A percentile compares a stretch with the other conserved stretches of the same genome.
Evolutionary conservation across 176 grass and related monocot species (phyloP).

Genomic region (Poa pratensis): DNA sequence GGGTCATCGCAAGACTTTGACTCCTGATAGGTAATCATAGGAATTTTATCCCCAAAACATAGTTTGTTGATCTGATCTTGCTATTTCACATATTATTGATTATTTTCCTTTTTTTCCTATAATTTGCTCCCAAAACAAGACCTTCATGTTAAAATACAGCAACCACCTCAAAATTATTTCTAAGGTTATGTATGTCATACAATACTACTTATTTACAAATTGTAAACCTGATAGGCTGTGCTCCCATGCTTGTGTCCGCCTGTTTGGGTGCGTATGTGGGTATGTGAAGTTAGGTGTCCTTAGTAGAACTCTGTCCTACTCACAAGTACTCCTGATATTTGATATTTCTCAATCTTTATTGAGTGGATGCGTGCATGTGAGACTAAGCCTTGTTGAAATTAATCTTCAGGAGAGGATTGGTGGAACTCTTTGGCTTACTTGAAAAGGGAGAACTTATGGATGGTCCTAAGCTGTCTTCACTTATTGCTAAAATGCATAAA

Average conservation of each 20-base stretch:
- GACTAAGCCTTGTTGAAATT: slow-evolving; percentile 21
- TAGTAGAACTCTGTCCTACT: slow-evolving; percentile 4
- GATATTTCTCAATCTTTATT: slow-evolving; percentile 4
- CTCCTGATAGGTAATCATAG: slow-evolving; percentile 74
- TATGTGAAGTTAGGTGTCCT: slow-evolving; percentile 33
- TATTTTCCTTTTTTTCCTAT: neutral
- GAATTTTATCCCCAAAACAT: neutral
- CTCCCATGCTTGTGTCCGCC: neutral
- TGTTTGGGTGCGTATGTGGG: neutral
- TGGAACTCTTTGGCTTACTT: slow-evolving; percentile 89
- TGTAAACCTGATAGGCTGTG: neutral
- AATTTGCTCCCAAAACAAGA: slow-evolving; percentile 12
- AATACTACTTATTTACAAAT: neutral
- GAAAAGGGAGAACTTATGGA: slow-evolving; percentile 75
- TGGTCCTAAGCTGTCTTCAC: slow-evolving; percentile 65
- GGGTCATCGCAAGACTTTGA: slow-evolving; percentile 81
- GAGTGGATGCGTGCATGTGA: slow-evolving; percentile 6
- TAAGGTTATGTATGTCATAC: slow-evolving; percentile 4
- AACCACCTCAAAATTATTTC: slow-evolving; percentile 4
- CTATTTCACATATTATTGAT: slow-evolving; percentile 14
- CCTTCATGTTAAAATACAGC: neutral
- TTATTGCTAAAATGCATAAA: slow-evolving; percentile 84
- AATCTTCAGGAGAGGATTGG: slow-evolving; percentile 83
- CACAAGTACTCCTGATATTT: neutral
- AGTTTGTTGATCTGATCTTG: slow-evolving; percentile 1